A percentile compares a stretch with the other conserved stretches of the same genome.
These are phyloP conservation scores for Aureobasidium uvarum DNA, from an alignment of 2,329 filamentous ascomycete genomes.

Conservation along the genomic window DNA sequence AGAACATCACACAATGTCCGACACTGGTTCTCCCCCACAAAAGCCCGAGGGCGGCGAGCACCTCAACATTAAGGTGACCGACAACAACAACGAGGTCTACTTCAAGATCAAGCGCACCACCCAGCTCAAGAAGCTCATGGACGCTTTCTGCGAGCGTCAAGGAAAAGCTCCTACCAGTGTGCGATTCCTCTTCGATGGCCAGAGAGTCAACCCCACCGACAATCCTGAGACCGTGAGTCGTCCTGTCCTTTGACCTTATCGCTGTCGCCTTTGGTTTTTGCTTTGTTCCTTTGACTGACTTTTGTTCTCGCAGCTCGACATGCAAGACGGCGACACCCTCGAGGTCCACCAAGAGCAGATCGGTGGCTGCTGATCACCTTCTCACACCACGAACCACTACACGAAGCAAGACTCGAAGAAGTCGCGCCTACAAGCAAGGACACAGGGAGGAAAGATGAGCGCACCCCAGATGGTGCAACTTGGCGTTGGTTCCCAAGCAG, in stretches of 20 bases:
- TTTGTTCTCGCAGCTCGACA: slow-evolving; percentile 68
- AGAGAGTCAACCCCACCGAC: slow-evolving; percentile 82
- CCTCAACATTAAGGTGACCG: slow-evolving; percentile 98
- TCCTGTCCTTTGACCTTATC: too few relatives aligned
- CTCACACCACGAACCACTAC: neutral
- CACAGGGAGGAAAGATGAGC: neutral
- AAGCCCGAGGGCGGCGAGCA: slow-evolving; percentile 64
- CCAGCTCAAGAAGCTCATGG: slow-evolving; percentile 96
- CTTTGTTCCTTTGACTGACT: neutral
- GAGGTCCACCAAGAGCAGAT: slow-evolving; percentile 99
- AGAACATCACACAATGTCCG: slow-evolving; percentile 51
- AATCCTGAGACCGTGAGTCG: slow-evolving; percentile 83
- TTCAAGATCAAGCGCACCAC: slow-evolving; percentile 99
- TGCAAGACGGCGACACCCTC: slow-evolving; percentile 92
- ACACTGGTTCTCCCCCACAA: slow-evolving; percentile 42
- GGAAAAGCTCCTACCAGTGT: slow-evolving; percentile 83
- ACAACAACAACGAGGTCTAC: slow-evolving; percentile 99
- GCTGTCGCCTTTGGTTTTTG: neutral
- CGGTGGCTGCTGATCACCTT: slow-evolving; percentile 57
- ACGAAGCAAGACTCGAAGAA: neutral
- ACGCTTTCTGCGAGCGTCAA: slow-evolving; percentile 94
- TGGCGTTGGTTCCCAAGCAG: slow-evolving; percentile 14
- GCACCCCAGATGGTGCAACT: neutral
- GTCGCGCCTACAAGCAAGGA: neutral
- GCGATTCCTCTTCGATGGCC: slow-evolving; percentile 94